Base-by-base conservation (phyloP, 257 asterid species). In the Nicotiana tabacum region DNA sequence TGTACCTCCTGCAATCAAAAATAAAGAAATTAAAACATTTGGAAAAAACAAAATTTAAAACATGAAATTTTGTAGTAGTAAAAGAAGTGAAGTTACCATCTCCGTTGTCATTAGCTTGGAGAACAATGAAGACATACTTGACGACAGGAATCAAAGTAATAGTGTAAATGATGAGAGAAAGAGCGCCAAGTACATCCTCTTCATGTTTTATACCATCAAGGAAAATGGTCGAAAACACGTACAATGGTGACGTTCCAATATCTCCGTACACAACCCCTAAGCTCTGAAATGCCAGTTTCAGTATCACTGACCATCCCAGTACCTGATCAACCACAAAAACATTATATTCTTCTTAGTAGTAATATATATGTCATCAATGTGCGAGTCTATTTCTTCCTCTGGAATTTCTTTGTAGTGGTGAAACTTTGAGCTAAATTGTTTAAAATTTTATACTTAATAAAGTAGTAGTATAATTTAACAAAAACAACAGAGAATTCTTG, bases 1-100 rank as follows among this genome's bases (percentile, higher is more conserved):
- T 7, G 96, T 92, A 33, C 97, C 97, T 21, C 97, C 98, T 93
- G 79, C n/a, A 69, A 66, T 51, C 9, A 5, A 21, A 30, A 30
- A 30, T 30, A 4, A 48, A 16, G 61, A 77, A 53, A 48, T 48
- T 53, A 4, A 35, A 61, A 39, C 77, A 29, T 64, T 55, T 30
- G 37, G 58, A 27, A 56, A 58, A 10, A 27, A 64, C 35, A 11
- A 64, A 12, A 6, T 64, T 30, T 30, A 30, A 27, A 65, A 27
- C 37, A 29, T 9, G 39, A n/a, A 69, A n/a, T 2, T 37, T 12
- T 68, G 18, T 18, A 37, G 9, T 37, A 37, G 9, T 37, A 37
- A 37, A 37, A 37, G 21, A 33, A 48, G 46, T 6, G 46, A 53
- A 55, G 32, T 33, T 58, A 48, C 90, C 90, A 66, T 88, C 90